Evolutionary conservation across 768 basidiomycete genomes (phyloP), one percentile per base, ranked within the genome.

Genomic region (Rhizopogon salebrosus): DNA sequence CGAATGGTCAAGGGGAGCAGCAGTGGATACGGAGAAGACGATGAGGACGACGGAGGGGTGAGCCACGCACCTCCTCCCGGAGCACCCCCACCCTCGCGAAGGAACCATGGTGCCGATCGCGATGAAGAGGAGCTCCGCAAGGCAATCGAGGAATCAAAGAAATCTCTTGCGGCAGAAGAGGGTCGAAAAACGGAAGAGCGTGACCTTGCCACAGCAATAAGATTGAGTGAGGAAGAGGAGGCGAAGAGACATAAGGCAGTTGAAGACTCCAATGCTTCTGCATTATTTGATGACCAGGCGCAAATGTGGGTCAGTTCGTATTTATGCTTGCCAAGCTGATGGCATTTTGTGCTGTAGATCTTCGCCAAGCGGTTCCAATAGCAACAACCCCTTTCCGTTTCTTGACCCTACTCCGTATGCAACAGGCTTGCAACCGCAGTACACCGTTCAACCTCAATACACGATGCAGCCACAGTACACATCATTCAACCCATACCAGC

Each of bases 61-160:
- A 53, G 35, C 18, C 62, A 8, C 23, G 29, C 38, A 24, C 29
- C 49, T 23, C 40, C 42, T 6, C 36, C 54, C 10, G 49, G 41
- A n/a, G 45, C 55, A 7, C 56, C 62, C 4, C 61, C 64, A 3
- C n/a, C n/a, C n/a, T 39, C 64, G 34, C 56, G 58, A 20, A 53
- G 56, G 35, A 61, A 34, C n/a, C 63, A 56, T 40, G 27, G 34
- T 6, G 24, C 46, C n/a, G 73, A 74, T 41, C 70, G 72, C 35
- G 88, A 89, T 36, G 92, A 98, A 29, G 92, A 92, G 6, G 95
- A 98, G 50, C 72, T 98, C 54, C 76, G 75, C 57, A 74, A 77
- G 36, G 95, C 95, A 4, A 92, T 98, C 54, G 94, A 95, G 66
- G 92, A 87, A 72, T 92, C 89, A 60, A 95, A 93, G 74, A 77